Base-by-base conservation (phyloP, 257 asterid genomes). In the Nicotiana attenuata region DNA sequence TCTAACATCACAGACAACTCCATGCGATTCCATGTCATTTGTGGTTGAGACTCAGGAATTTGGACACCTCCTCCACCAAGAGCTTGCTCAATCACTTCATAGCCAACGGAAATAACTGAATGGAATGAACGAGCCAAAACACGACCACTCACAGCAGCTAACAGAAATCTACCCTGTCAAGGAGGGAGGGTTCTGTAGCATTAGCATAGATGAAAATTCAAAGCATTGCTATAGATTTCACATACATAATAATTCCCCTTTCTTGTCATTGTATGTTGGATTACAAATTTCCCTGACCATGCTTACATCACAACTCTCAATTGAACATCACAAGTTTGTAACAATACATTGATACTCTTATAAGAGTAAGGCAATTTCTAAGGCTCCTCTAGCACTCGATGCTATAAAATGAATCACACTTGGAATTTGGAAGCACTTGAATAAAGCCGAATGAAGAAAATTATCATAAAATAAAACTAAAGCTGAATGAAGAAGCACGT, bases 81-180 rank as follows among this genome's bases (percentile, higher is more conserved):
- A 81, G 99, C 97, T 85, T 94, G 85, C 84, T 93, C 98, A 90
- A 94, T 93, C 85, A 94, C 89, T 88, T 94, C 99, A 81, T 63
- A 69, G 81, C 97, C 98, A 90, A 96, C 92, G 56, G 91, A 97
- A 87, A 96, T 91, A 81, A 96, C 94, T 15, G 99, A 94, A 87
- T 91, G 98, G 89, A 93, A 94, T 56, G 99, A 96, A 80, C 97
- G 98, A 86, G 98, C 99, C 89, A 96, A 90, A 82, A 94, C 98
- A 85, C 98, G 98, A 26, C 99, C 99, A 86, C 98, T 94, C 88
- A 90, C 95, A 89, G 99, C 99, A 80, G 99, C 98, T 65, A 96
- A 97, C 88, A 96, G 89, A 89, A 96, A 96, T 81, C 99, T 88
- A 90, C 99, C 99, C 99, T 96, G 98, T 82, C 88, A 88, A 88